Evolutionary conservation across 2,329 filamentous ascomycete genomes (phyloP), one percentile per base, ranked within the genome.

Genomic region (Pseudocercospora vitis): DNA sequence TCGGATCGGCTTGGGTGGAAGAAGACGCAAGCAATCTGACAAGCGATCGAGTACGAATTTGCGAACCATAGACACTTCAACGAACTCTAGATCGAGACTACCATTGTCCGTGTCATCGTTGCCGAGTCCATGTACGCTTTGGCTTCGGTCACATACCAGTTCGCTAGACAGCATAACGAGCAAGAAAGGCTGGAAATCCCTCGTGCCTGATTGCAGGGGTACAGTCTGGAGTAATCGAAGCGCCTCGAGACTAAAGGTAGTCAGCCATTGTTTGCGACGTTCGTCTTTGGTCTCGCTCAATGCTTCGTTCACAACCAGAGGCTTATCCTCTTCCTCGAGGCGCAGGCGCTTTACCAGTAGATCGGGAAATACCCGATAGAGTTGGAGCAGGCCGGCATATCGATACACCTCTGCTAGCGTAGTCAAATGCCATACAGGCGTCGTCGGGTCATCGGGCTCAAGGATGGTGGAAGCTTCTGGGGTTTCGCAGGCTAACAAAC

Each of bases 401-500:
- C 80, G 76, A 55, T 81, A 80, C 0, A 77, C 73, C 58, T 82
- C 78, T 1, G 79, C 80, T 55, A 82, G 73, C 8, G 75, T 75
- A 37, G 81, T 73, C 45, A 82, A 75, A 61, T 82, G 77, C 69
- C 75, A 75, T 35, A 79, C 75, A 1, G 77, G 73, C 0, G 80
- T 82, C 45, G 76, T 73, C 37, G 74, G 71, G 58, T 82, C 80
- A 21, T 78, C 79, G 2, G 78, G 74, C 40, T 78, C 76, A 48
- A 77, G 70, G 19, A 82, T 73, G 35, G 78, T 74, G 0, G 75
- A 70, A 33, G 74, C 74, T 0, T 70, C 67, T 3, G 78, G 79
- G 55, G 76, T 76, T n/a, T 75, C 70, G 2, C 78, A 71, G 19
- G 65, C 70, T 5, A 81, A 64, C 1, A 81, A 73, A 31, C 75